phyloP scores from a whole-genome alignment of 2,329 filamentous ascomycete genomes.

The Fusarium sp. region DNA sequence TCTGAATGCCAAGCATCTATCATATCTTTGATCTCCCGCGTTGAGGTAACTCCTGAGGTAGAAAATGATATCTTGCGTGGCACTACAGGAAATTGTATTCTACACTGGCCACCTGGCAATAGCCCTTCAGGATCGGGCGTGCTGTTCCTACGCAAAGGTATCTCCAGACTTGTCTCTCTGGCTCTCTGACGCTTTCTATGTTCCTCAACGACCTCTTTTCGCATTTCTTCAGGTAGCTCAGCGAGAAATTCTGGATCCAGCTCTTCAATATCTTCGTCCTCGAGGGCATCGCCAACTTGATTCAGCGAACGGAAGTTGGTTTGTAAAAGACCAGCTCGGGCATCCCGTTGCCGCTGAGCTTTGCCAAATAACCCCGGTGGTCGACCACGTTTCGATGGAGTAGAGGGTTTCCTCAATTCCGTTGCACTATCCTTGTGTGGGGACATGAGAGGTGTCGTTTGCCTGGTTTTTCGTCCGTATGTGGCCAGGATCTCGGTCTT shows the following conservation, averaged over 20 bases:
- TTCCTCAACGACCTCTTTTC: constrained; percentile 80
- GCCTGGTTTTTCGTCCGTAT: constrained; percentile 60
- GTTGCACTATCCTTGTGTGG: constrained; percentile 65
- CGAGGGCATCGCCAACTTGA: constrained; percentile 41
- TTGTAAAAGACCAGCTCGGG: constrained; percentile 72
- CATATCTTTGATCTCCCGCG: constrained; percentile 74
- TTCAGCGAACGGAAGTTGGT: constrained; percentile 72
- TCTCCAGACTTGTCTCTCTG: constrained; percentile 61
- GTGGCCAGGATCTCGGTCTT: constrained; percentile 82
- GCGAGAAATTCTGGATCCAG: constrained; percentile 79
- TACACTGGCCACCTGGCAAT: constrained; percentile 51
- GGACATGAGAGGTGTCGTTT: constrained; percentile 56
- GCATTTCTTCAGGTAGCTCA: constrained; percentile 83
- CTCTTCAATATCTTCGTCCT: constrained; percentile 54
- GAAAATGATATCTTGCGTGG: constrained; percentile 60
- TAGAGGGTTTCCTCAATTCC: constrained; percentile 62
- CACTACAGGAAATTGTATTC: constrained; percentile 56
- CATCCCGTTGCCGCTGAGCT: constrained; percentile 61
- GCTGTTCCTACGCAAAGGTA: constrained; percentile 41
- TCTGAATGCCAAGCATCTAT: constrained; percentile 79
- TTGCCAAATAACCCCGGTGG: constrained; percentile 53
- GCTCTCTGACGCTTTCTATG: constrained; percentile 67
- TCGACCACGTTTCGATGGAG: constrained; percentile 72
- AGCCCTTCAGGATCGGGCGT: constrained; percentile 36
- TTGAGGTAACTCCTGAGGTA: constrained; percentile 51